These are phyloP conservation scores for Termitomyces sp. DNA, from an alignment of 768 basidiomycete genomes.

Conservation along the genomic window DNA sequence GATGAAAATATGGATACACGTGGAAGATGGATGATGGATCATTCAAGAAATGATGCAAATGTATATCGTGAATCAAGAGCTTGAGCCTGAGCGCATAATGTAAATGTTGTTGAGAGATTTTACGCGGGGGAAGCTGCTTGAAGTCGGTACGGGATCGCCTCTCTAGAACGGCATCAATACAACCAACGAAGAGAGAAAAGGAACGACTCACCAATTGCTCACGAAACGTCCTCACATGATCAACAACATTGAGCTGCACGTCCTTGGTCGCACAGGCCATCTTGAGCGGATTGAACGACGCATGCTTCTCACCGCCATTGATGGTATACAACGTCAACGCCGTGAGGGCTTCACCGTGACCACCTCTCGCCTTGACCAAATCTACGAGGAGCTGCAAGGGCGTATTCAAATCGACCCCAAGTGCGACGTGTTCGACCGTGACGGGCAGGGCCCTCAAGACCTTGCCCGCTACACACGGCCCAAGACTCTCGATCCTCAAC, in stretches of 20 bases:
- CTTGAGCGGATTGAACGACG: slow-evolving; percentile 47
- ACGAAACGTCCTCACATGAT: slow-evolving; percentile 50
- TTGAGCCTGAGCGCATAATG: slow-evolving; percentile 9
- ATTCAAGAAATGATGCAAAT: not conserved
- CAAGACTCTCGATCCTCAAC: slow-evolving; percentile 45
- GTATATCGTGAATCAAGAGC: too few species aligned
- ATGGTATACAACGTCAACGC: slow-evolving; percentile 50
- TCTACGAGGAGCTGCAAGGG: slow-evolving; percentile 50
- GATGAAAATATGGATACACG: not conserved
- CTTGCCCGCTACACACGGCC: slow-evolving; percentile 34
- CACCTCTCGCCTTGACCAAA: slow-evolving; percentile 35
- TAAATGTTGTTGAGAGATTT: slow-evolving; percentile 15
- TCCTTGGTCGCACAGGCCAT: slow-evolving; percentile 62
- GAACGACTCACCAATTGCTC: slow-evolving; percentile 37
- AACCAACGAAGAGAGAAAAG: not conserved
- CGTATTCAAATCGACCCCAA: slow-evolving; percentile 55
- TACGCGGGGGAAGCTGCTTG: slow-evolving; percentile 12
- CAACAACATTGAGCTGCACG: slow-evolving; percentile 45
- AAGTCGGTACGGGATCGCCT: slow-evolving; percentile 12
- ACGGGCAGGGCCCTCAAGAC: slow-evolving; percentile 44
- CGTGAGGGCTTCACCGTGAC: slow-evolving; percentile 22
- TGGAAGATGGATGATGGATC: too few species aligned
- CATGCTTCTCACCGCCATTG: slow-evolving; percentile 43
- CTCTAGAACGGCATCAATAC: slow-evolving; percentile 9
- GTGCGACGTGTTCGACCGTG: slow-evolving; percentile 49